Evolutionary conservation across 2,329 filamentous ascomycete genomes (phyloP), one percentile per base, ranked within the genome.

Genomic region (Ascochyta rabiei): DNA sequence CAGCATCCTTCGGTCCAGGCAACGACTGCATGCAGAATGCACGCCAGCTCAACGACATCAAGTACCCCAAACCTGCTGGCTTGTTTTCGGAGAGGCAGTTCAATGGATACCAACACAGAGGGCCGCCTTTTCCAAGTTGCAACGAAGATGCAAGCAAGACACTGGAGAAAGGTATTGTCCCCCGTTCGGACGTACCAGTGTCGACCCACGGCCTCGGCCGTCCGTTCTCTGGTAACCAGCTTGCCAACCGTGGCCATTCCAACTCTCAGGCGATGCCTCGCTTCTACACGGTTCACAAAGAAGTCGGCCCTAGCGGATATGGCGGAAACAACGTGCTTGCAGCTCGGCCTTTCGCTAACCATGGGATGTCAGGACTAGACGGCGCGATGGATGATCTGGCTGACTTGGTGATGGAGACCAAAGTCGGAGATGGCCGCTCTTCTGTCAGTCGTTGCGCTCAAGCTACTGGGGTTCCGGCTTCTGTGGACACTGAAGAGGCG

Each of bases 381-480:
- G 75, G 75, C 30, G 70, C 74, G 8, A 71, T 75, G 70, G 74
- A 76, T 40, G 74, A 76, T 38, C 52, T 76, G 30, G 66, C 65
- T 28, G 73, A 70, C 13, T 53, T 75, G 51, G 57, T 68, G 16
- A 41, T 58, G 19, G 62, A 68, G 35, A 63, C 59, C 13, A 46
- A 56, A 6, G 26, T 62, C 42, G 57, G 60, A 28, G 61, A 67
- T 12, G 34, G 48, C 31, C 43, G 46, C 23, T 56, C 60, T 23
- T 44, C 34, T 16, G 57, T 43, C 16, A 46, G 42, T 5, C 60
- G 56, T 13, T 38, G 48, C 4, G 40, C 50, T 5, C 49, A 43
- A 13, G 54, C 58, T 23, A 48, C 48, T 15, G 35, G 30, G 6
- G 35, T 23, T 7, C 8, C 40, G 2, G 21, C 31, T 18, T 48